phyloP scores from a whole-genome alignment of 2,329 filamentous ascomycete species.

The Exophiala dermatitidis region DNA sequence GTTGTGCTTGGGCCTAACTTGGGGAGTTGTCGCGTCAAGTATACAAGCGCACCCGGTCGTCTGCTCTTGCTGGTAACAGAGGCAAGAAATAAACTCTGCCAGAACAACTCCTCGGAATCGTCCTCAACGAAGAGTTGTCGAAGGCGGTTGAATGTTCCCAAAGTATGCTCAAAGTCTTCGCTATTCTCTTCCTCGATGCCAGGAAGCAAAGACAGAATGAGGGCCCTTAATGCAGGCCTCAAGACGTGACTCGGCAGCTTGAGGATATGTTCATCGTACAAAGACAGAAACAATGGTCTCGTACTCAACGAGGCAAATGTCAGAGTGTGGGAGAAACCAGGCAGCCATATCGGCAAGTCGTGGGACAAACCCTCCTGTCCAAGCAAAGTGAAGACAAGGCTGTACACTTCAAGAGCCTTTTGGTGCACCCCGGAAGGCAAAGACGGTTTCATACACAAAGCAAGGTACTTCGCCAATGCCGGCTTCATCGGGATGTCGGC shows the following conservation, averaged over 20 bases:
- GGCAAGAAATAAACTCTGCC: slow-evolving; percentile 94
- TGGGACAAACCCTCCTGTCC: slow-evolving; percentile 63
- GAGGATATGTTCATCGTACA: slow-evolving; percentile 75
- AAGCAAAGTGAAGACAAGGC: slow-evolving; percentile 79
- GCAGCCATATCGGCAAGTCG: slow-evolving; percentile 81
- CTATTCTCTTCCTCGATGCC: slow-evolving; percentile 93
- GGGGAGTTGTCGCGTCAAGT: slow-evolving; percentile 71
- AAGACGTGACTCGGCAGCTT: slow-evolving; percentile 62
- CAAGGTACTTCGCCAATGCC: slow-evolving; percentile 78
- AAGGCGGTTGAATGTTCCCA: slow-evolving; percentile 70
- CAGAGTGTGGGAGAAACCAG: slow-evolving; percentile 78
- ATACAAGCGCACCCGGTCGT: slow-evolving; percentile 79
- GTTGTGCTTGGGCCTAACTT: slow-evolving; percentile 49
- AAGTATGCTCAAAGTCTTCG: slow-evolving; percentile 87
- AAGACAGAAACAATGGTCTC: slow-evolving; percentile 72
- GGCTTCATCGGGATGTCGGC: slow-evolving; percentile 73
- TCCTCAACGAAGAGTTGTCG: slow-evolving; percentile 58
- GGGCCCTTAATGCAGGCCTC: slow-evolving; percentile 80
- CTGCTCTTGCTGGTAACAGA: slow-evolving; percentile 83
- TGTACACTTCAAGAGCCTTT: slow-evolving; percentile 91
- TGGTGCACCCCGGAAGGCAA: slow-evolving; percentile 95
- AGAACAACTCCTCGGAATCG: slow-evolving; percentile 79
- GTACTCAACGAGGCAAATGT: slow-evolving; percentile 93
- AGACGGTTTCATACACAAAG: slow-evolving; percentile 89
- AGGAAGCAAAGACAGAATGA: slow-evolving; percentile 81